These are phyloP conservation scores for Cenchrus americanus DNA, from an alignment of 176 grass and related monocot species.

Conservation along the genomic window DNA sequence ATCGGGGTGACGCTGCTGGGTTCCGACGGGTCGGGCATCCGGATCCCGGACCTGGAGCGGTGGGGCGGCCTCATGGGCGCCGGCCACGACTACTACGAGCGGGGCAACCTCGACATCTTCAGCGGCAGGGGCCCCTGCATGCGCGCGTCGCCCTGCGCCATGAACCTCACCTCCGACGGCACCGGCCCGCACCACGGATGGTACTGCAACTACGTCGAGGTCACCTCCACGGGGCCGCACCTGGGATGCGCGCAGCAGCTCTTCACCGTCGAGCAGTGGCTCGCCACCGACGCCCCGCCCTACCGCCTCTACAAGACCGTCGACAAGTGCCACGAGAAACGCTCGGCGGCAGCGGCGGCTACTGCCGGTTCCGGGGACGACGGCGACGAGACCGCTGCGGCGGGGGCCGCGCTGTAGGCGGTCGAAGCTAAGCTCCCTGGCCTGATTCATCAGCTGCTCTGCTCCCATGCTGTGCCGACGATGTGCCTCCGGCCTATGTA, in stretches of 20 bases:
- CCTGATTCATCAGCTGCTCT: not conserved
- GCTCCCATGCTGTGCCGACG: not conserved
- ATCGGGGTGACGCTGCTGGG: constrained; percentile 68
- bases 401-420: not conserved
- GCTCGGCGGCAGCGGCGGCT: too few relatives aligned
- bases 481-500: not conserved
- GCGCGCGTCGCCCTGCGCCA: constrained; percentile 47
- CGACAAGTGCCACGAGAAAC: constrained; percentile 40
- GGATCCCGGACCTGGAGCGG: constrained; percentile 57
- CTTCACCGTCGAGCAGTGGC: constrained; percentile 95
- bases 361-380: too few relatives aligned
- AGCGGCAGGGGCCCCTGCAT: constrained; percentile 89
- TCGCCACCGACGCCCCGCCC: constrained; percentile 74
- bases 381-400: not conserved
- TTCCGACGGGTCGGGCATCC: constrained; percentile 55
- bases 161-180: constrained; percentile 92
- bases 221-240: constrained; percentile 75
- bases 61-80: constrained; percentile 78
- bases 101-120: constrained; percentile 95
- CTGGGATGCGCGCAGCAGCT: constrained; percentile 58
- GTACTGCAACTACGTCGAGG: constrained; percentile 97
- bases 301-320: constrained; percentile 59
- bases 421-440: too few relatives aligned
- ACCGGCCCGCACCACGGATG: constrained; percentile 68
- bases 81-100: constrained; percentile 87